Base-by-base conservation (phyloP, 371 early-diverging fungal genomes). In the Dichotomocladium elegans region DNA sequence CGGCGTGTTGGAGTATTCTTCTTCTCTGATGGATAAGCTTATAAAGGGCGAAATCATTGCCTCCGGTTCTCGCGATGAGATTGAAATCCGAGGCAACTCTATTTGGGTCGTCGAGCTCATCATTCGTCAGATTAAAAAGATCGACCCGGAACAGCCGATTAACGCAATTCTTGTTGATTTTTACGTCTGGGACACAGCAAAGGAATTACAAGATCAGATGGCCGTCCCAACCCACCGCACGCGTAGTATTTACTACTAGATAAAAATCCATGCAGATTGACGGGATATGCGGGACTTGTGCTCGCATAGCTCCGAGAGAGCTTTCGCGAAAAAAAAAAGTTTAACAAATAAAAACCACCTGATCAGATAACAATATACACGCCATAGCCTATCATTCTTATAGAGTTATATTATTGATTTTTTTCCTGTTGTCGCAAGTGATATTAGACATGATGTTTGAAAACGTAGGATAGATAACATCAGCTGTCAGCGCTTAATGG, bases 121-220 rank as follows among this genome's bases (percentile, higher is more conserved):
- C 29, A 67, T 82, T 2, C 63, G 67, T 29, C 57, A 60, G n/a
- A 85, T 91, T 24, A 43, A 53, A 10, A 63, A 68, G 47, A 53
- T 59, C 22, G 51, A 55, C 43, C 72, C 58, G 25, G 45, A 57
- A 52, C 57, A 51, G 48, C 44, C 51, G 45, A 70, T 86, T 41
- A 93, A 91, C 64, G 85, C 92, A 4, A 87, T 94, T n/a, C 55
- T 93, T 37, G 72, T 92, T 15, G 94, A 94, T 55, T 94, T 92
- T 64, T 93, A 86, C 55, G 71, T 94, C 47, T 94, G 93, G 93
- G 93, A 93, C 62, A 84, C 81, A 55, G 91, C 93, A 0, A 90
- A 91, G 56, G 83, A 80, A 29, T 63, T 83, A 28, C 66, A 83
- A 35, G 71, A 72, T 21, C 63, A 81, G 44, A 77, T 77, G 54